Base-by-base conservation (phyloP, 495 filamentous ascomycete species). In the Viridothelium virens region DNA sequence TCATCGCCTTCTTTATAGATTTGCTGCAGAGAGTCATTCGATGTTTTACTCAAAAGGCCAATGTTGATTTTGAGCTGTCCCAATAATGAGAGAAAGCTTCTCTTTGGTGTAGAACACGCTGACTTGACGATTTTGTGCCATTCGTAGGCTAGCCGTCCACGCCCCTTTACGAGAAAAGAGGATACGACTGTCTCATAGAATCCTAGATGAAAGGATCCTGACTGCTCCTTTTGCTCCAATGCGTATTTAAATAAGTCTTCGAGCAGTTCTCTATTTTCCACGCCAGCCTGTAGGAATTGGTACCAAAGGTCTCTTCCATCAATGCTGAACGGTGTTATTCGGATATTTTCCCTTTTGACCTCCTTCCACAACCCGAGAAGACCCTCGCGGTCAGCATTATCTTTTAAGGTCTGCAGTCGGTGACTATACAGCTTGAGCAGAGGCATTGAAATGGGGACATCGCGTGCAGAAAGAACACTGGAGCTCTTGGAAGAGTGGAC, bases 341-440 rank as follows among this genome's bases (percentile, higher is more conserved):
- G 75, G 36, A 85, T 65, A 2, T 75, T 74, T 25, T 80, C 77
- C 11, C 74, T 68, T 33, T 80, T 79, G 66, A 92, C 75, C 2
- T 81, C 84, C 63, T 81, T 74, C 85, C 87, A 94, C 46, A 91
- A 86, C 46, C 79, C 77, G 16, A 77, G 39, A 2, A 86, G 82
- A 0, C 89, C 89, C 18, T 76, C 67, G 33, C 5, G 31, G 31
- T 14, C 53, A 7, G 6, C 36, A 14, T 18, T 14, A 3, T 59
- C 31, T 10, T 59, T 59, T 9, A 59, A 9, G 7, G n/a, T 14
- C 25, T 36, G 31, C 5, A 59, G n/a, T 36, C 31, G 18, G 7
- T 59, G 5, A 31, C 53, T 34, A 59, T 59, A 59, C 31, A 14
- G 36, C 14, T 18, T 59, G 31, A 59, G n/a, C n/a, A 7, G 33